Evolutionary conservation across 257 asterid genomes (phyloP).

Genomic region (Anisodus tanguticus): DNA sequence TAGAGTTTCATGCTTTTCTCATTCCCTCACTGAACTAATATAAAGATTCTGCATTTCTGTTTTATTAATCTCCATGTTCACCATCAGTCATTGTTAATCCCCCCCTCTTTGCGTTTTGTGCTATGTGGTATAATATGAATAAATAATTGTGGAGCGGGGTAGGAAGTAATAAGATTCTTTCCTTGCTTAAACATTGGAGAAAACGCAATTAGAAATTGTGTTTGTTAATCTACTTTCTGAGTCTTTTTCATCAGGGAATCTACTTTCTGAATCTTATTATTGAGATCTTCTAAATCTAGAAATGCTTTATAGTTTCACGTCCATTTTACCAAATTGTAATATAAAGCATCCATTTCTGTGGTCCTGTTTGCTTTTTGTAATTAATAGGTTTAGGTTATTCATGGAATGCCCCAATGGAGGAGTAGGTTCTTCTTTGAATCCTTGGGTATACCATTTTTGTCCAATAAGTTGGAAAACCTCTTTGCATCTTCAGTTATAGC

Average conservation of each 20-base stretch:
- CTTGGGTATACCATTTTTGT: neutral
- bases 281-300: neutral
- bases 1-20: neutral
- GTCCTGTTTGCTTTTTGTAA: conserved; percentile 9
- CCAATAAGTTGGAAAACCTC: neutral
- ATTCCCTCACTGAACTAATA: neutral
- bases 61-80: neutral
- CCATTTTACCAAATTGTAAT: neutral
- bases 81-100: conserved; percentile 10
- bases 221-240: conserved; percentile 10
- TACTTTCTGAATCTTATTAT: neutral
- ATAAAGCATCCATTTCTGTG: neutral
- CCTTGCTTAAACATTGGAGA: neutral
- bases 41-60: neutral
- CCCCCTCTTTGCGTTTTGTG: neutral
- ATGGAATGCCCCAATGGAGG: neutral
- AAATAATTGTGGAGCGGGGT: neutral
- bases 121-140: neutral
- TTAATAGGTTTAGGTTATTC: neutral
- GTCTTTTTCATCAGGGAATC: neutral
- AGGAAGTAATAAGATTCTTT: neutral
- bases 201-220: neutral
- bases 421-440: neutral
- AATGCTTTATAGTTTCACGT: neutral
- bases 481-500: neutral